Conservation (phyloP, 1,139 yeast genomes). For the Debaryomyces coudertii region DNA sequence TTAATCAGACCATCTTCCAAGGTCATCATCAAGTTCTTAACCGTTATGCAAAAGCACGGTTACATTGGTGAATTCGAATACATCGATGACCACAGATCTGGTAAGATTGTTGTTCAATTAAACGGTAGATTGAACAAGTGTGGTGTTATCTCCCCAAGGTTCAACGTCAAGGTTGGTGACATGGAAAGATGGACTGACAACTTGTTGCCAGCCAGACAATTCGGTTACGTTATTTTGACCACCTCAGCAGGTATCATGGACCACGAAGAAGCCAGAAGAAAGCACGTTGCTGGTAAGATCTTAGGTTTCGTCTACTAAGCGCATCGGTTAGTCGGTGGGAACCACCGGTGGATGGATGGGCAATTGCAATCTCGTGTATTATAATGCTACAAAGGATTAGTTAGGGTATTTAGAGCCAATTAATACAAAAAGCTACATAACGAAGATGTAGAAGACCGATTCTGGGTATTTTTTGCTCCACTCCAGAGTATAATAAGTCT, state of each 20-base stretch:
- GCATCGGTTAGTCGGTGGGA: constrained; percentile 7
- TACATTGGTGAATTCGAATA: constrained; percentile 99
- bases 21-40: constrained; percentile 94
- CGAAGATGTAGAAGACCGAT: not conserved
- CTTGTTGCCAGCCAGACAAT: constrained; percentile 98
- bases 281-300: constrained; percentile 98
- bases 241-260: constrained; percentile 99
- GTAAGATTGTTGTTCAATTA: constrained; percentile 94
- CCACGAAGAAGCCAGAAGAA: constrained; percentile 99
- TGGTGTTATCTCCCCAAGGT: constrained; percentile 98
- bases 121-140: constrained; percentile 98
- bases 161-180: constrained; percentile 90
- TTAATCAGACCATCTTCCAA: constrained; percentile 98
- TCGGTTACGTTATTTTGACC: constrained; percentile 95
- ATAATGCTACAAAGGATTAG: constrained; percentile 7
- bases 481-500: not conserved
- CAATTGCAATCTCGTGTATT: constrained; percentile 6
- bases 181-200: constrained; percentile 98
- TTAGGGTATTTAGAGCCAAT: constrained; percentile 6
- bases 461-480: no score
- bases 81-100: constrained; percentile 99
- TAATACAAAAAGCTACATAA: constrained; percentile 7
- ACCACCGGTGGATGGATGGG: not conserved
- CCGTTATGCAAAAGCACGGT: constrained; percentile 98
- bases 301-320: constrained; percentile 91